phyloP scores from a whole-genome alignment of 139 green algal species.

The Chlamydomonas asymmetrica region DNA sequence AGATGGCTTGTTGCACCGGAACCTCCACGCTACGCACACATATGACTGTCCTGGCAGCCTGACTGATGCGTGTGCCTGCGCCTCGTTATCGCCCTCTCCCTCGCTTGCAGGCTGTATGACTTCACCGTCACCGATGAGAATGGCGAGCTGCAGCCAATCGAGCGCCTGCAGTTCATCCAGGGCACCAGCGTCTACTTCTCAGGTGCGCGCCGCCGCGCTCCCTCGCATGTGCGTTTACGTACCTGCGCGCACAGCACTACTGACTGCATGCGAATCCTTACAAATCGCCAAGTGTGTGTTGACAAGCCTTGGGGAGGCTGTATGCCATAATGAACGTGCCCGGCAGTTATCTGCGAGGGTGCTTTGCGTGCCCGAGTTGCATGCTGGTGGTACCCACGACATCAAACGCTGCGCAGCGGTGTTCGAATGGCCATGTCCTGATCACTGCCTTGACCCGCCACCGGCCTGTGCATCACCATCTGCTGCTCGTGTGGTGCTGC shows the following conservation, averaged over 20 bases:
- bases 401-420: not conserved
- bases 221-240: not conserved
- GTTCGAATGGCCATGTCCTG: not conserved
- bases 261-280: too few relatives aligned
- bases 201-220: conserved; percentile 14
- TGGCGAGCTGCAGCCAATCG: conserved; percentile 46
- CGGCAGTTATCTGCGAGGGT: not conserved
- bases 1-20: not conserved
- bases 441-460: too few relatives aligned
- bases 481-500: not conserved
- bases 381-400: not conserved
- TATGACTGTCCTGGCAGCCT: not conserved
- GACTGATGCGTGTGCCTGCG: not conserved
- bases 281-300: not conserved
- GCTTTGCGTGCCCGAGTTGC: not conserved
- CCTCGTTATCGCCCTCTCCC: not conserved
- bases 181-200: conserved; percentile 22
- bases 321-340: not conserved
- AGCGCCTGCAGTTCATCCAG: conserved; percentile 31
- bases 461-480: not conserved
- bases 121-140: conserved; percentile 45
- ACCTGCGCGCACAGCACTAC: not conserved
- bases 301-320: not conserved
- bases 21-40: not conserved
- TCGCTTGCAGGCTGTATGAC: conserved; percentile 47